Evolutionary conservation across 2,329 filamentous ascomycete species (phyloP).

Genomic region (Karstenula rhodostoma): DNA sequence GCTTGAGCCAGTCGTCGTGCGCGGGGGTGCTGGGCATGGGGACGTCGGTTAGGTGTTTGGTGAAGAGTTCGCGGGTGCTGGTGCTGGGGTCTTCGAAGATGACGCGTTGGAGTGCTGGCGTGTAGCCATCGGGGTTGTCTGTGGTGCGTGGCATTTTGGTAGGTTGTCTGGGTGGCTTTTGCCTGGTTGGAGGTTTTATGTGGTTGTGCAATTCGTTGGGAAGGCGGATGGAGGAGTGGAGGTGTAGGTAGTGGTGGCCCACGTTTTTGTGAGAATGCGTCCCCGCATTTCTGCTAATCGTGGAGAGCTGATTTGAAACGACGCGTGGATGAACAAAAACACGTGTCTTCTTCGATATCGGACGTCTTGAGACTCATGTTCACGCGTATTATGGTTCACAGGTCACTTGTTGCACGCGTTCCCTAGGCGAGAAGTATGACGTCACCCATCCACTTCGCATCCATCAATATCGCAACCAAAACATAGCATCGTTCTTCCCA

Average conservation of each 20-base stretch:
- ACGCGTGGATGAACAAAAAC: background rate
- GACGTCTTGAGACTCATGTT: background rate
- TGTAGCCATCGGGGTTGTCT: background rate
- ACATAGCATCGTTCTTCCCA: constrained; percentile 1
- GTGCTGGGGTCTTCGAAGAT: background rate
- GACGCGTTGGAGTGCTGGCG: background rate
- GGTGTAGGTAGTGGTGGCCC: no score
- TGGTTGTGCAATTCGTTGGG: background rate
- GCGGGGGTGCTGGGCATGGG: background rate
- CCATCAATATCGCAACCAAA: background rate
- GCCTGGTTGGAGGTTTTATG: background rate
- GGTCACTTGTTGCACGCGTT: no score
- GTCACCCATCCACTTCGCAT: background rate
- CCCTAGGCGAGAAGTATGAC: background rate
- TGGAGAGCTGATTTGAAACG: background rate
- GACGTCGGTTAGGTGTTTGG: background rate
- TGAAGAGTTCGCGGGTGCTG: constrained; percentile 2
- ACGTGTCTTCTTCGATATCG: background rate
- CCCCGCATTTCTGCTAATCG: background rate
- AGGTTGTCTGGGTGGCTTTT: background rate
- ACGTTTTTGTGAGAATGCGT: background rate
- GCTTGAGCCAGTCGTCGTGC: background rate
- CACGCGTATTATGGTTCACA: background rate
- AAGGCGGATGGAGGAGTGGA: no score
- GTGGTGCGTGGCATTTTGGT: background rate